These are phyloP conservation scores for Sechiopsis laciniata DNA, from an alignment of 306 rosid species.

Conservation along the genomic window DNA sequence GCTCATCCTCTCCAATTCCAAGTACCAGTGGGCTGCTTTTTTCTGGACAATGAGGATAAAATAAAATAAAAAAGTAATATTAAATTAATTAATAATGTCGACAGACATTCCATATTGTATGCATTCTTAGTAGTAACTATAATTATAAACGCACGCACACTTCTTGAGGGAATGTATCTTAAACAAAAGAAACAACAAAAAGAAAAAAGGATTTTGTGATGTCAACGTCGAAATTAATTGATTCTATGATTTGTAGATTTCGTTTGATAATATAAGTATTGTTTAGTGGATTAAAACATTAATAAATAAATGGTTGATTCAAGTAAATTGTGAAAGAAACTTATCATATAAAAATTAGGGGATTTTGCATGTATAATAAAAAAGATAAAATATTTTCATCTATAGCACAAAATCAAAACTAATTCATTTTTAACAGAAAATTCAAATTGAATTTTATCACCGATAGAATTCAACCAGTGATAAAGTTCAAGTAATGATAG, in stretches of 20 bases:
- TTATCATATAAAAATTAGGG: no score
- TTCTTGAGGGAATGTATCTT: slow-evolving; percentile 8
- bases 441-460: no score
- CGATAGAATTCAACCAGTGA: no score
- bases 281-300: no score
- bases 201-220: background rate
- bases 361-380: no score
- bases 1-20: slow-evolving; percentile 11
- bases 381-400: no score
- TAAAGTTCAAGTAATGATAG: no score
- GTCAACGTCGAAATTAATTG: background rate
- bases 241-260: background rate
- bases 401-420: no score
- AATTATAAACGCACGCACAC: slow-evolving; percentile 6
- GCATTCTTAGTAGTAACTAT: background rate
- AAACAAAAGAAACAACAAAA: background rate
- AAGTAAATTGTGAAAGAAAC: no score
- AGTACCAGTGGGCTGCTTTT: slow-evolving; percentile 8
- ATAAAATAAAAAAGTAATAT: background rate
- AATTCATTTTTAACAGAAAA: no score
- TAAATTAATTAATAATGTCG: background rate
- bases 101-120: background rate
- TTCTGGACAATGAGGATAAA: background rate
- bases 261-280: background rate
- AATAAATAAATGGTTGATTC: no score